phyloP scores from a whole-genome alignment of 257 asterid species.

The Coffea canephora region DNA sequence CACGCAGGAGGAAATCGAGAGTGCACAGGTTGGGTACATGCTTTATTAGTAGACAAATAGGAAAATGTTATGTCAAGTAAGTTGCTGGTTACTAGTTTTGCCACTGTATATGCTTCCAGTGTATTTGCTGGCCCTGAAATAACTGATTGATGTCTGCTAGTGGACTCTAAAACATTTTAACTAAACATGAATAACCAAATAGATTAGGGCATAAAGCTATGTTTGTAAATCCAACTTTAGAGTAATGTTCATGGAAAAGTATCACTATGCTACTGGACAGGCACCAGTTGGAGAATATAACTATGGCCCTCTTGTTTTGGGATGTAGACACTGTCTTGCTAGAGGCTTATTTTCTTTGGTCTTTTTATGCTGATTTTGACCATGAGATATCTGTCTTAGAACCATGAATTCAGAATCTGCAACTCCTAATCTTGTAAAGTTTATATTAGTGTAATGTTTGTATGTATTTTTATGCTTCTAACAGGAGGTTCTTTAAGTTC shows the following conservation, averaged over 20 bases:
- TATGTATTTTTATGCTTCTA: conserved; percentile 5
- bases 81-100: neutral
- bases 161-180: neutral
- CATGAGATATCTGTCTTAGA: neutral
- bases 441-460: neutral
- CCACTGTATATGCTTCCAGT: neutral
- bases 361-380: neutral
- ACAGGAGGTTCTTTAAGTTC: conserved; percentile 58
- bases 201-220: neutral
- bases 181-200: neutral
- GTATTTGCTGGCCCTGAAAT: neutral
- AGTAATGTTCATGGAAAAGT: neutral
- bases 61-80: neutral
- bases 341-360: neutral
- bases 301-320: neutral
- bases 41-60: neutral
- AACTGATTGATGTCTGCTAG: neutral
- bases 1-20: conserved; percentile 50
- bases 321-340: neutral
- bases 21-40: conserved; percentile 63
- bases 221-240: neutral
- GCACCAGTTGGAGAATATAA: neutral
- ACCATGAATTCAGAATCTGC: neutral
- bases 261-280: neutral
- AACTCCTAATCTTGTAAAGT: neutral